Evolutionary conservation across 2,329 filamentous ascomycete species (phyloP).

Genomic region (Botryotinia calthae): DNA sequence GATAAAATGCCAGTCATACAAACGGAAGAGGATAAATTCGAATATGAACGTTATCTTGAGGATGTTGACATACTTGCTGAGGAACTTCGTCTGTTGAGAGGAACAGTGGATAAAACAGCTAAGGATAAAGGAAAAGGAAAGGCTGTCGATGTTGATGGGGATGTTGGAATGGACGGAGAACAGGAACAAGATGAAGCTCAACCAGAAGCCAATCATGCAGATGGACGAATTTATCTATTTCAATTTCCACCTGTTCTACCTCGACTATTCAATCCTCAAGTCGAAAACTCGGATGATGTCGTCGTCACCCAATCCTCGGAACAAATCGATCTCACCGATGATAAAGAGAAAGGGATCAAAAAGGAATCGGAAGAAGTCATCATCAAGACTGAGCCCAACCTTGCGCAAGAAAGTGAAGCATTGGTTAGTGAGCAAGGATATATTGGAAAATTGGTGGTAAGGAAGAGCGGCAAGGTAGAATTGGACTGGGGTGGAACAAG

Average conservation of each 20-base stretch:
- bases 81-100: slow-evolving; percentile 40
- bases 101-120: slow-evolving; percentile 37
- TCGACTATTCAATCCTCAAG: slow-evolving; percentile 43
- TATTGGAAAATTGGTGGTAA: slow-evolving; percentile 58
- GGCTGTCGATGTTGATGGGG: slow-evolving; percentile 45
- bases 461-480: slow-evolving; percentile 60
- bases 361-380: slow-evolving; percentile 30
- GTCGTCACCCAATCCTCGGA: slow-evolving; percentile 24
- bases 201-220: slow-evolving; percentile 33
- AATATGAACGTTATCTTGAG: slow-evolving; percentile 48
- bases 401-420: slow-evolving; percentile 15
- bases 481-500: slow-evolving; percentile 60
- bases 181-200: slow-evolving; percentile 25
- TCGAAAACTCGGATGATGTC: slow-evolving; percentile 44
- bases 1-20: slow-evolving; percentile 44
- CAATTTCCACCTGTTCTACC: slow-evolving; percentile 63
- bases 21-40: slow-evolving; percentile 51
- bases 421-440: slow-evolving; percentile 50
- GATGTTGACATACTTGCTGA: slow-evolving; percentile 47
- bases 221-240: slow-evolving; percentile 61
- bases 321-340: slow-evolving; percentile 30
- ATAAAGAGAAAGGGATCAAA: slow-evolving; percentile 25
- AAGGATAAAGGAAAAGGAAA: slow-evolving; percentile 25
- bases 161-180: slow-evolving; percentile 35
- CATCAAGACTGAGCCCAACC: slow-evolving; percentile 18